A percentile compares a stretch with the other conserved stretches of the same genome.
Evolutionary conservation across 148 eudicot genomes (phyloP).

Genomic region (Arbutus unedo): DNA sequence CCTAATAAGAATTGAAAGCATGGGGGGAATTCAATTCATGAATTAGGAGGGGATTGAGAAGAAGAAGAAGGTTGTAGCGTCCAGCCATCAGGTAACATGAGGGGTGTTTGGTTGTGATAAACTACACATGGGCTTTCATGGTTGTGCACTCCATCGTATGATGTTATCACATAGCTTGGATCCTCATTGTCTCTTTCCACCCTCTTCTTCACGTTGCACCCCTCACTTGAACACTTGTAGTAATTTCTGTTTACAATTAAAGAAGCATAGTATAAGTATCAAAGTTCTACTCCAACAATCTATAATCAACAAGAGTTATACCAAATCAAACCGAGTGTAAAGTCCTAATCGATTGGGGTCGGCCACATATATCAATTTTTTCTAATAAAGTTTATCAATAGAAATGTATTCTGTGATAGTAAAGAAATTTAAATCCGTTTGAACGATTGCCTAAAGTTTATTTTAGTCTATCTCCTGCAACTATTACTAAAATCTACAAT

Average conservation of each 20-base stretch:
- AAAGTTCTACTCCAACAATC: too few relatives aligned
- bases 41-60: constrained; percentile 9
- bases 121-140: constrained; percentile 18
- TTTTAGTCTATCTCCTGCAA: too few relatives aligned
- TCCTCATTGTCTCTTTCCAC: constrained; percentile 17
- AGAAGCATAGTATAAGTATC: too few relatives aligned
- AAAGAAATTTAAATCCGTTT: too few relatives aligned
- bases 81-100: constrained; percentile 10
- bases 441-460: too few relatives aligned
- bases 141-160: constrained; percentile 19
- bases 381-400: too few relatives aligned
- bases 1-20: background rate
- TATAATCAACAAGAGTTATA: too few relatives aligned
- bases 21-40: background rate
- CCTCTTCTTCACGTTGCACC: constrained; percentile 22
- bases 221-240: constrained; percentile 8
- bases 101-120: constrained; percentile 1
- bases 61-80: background rate
- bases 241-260: constrained; percentile 15
- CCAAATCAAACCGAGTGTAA: too few relatives aligned
- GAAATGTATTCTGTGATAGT: too few relatives aligned
- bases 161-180: constrained; percentile 16
- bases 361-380: too few relatives aligned
- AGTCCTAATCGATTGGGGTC: too few relatives aligned
- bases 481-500: too few relatives aligned